phyloP scores from a whole-genome alignment of 2,329 filamentous ascomycete genomes.

The Tricladium varicosporioides region DNA sequence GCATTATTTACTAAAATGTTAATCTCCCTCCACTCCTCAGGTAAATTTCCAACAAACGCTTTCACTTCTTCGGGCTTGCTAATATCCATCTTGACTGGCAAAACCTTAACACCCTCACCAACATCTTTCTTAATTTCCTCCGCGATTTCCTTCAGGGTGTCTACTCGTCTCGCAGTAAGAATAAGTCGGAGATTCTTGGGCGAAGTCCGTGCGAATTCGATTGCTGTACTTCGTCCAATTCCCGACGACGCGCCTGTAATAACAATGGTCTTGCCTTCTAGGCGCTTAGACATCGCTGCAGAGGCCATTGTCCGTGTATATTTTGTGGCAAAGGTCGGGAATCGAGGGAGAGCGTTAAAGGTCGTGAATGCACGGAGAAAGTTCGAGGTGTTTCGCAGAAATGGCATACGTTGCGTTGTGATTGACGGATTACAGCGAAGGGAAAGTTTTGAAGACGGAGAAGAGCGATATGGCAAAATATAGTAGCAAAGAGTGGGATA shows the following conservation, averaged over 20 bases:
- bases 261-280: constrained; percentile 88
- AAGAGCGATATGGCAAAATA: background rate
- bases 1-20: constrained; percentile 95
- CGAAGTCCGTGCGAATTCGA: constrained; percentile 87
- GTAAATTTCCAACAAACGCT: constrained; percentile 69
- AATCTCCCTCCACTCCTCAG: constrained; percentile 79
- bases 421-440: background rate
- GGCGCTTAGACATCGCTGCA: constrained; percentile 74
- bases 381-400: constrained; percentile 8
- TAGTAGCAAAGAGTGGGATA: background rate
- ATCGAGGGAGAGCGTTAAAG: background rate
- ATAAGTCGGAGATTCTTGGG: constrained; percentile 79
- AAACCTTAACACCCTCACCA: constrained; percentile 75
- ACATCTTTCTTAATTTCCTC: constrained; percentile 74
- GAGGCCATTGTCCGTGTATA: constrained; percentile 51
- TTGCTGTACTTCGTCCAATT: constrained; percentile 79
- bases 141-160: constrained; percentile 73
- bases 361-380: constrained; percentile 13
- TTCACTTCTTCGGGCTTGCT: constrained; percentile 74
- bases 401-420: constrained; percentile 10
- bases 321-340: background rate
- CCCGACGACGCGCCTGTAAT: constrained; percentile 92
- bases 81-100: constrained; percentile 83
- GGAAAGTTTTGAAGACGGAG: background rate
- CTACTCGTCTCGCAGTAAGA: constrained; percentile 82